Base-by-base conservation (phyloP, 1,139 yeast genomes). In the Barnettozyma hawaiiensis region DNA sequence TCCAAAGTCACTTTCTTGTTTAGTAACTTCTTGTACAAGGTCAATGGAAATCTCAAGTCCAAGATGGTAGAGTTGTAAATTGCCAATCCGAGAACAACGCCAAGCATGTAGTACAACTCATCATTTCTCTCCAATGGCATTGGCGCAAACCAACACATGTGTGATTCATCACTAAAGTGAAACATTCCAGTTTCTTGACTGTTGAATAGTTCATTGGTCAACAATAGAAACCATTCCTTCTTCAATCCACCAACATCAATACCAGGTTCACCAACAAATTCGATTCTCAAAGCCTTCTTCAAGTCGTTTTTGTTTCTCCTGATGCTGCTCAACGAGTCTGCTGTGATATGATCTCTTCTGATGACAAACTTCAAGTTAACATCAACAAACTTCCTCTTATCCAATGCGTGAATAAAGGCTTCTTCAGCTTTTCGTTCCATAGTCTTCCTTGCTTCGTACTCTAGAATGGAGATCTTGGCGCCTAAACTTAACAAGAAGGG, bases 171-270 rank as follows among this genome's bases (percentile, higher is more conserved):
- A 26, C 79, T 75, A 51, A 76, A 75, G 10, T 64, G 60, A 44
- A 85, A 74, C 64, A 84, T 68, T 0, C 87, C 86, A 36, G 79
- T 74, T 39, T 67, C 66, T 0, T 89, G 83, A 16, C 23, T 31
- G 54, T 73, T 75, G 56, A 90, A 85, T 2, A 92, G 62, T 20
- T 81, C 81, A 46, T 76, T 75, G 1, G 85, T 80, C 34, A 92
- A 65, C 26, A 89, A 62, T 40, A 80, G 67, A 61, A 92, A 90
- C 97, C 97, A 92, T 58, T 92, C 97, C 58, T 89, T 90, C 51
- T 81, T 77, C 47, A 90, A 69, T 0, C 98, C 98, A 1, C 97
- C 98, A 0, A 89, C 97, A 66, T 92, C 98, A 19, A 90, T 73
- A 0, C 97, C 97, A 0, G 92, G 94, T 57, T 92, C 97, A 43